Conservation (phyloP, 177 flowering plant species). For the Vitis hybrid region DNA sequence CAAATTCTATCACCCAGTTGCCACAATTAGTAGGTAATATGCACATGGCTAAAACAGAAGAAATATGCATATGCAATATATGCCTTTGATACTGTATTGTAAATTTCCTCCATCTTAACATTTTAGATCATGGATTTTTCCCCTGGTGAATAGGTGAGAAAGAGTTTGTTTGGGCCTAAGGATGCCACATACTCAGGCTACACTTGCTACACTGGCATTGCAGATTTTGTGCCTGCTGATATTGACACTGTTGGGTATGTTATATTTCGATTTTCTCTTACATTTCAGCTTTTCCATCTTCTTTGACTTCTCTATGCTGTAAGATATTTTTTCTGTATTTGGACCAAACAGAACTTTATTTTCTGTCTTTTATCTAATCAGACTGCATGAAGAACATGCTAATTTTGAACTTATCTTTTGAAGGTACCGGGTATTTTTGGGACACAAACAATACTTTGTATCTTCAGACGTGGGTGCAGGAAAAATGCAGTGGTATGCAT, state of each 20-base stretch:
- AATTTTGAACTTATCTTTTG: conserved; percentile 20
- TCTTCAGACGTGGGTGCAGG: conserved; percentile 97
- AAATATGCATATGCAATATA: background rate
- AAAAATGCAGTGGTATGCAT: conserved; percentile 99
- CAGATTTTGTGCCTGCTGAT: conserved; percentile 94
- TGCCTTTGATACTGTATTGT: background rate
- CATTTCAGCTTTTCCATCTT: background rate
- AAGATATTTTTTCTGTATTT: background rate
- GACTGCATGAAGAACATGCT: background rate
- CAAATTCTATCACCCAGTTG: background rate
- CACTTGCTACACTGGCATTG: conserved; percentile 95
- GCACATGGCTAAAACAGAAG: background rate
- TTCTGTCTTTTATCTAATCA: background rate
- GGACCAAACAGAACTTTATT: background rate
- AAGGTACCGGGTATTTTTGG: conserved; percentile 95
- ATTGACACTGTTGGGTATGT: conserved; percentile 90
- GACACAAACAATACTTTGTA: conserved; percentile 97
- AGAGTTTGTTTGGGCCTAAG: conserved; percentile 68
- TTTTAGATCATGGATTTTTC: background rate
- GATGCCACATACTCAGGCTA: conserved; percentile 85
- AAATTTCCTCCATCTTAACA: background rate
- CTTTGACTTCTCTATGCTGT: conserved; percentile 1
- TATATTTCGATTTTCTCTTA: conserved; percentile 6
- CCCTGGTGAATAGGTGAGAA: conserved; percentile 62
- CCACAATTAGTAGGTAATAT: background rate